Evolutionary conservation across 495 filamentous ascomycete species (phyloP).

Genomic region (Trichoderma reesei): DNA sequence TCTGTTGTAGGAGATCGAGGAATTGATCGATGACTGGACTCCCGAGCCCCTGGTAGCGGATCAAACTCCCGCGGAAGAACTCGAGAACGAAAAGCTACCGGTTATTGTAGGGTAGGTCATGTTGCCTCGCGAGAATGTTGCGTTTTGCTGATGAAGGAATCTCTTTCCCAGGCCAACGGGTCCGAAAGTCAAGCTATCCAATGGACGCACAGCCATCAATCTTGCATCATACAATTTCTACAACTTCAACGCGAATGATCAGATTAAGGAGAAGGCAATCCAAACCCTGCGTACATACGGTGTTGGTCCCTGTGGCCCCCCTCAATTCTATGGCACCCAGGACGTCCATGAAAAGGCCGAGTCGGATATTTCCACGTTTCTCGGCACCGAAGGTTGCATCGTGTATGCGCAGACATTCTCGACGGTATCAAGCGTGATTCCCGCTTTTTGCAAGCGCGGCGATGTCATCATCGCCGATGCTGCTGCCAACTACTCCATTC

Average conservation of each 20-base stretch:
- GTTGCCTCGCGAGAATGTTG: not conserved
- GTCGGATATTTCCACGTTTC: constrained; percentile 79
- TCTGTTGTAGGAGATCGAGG: constrained; percentile 70
- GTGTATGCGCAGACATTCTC: constrained; percentile 93
- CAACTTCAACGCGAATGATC: constrained; percentile 87
- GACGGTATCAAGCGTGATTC: constrained; percentile 88
- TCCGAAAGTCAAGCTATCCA: constrained; percentile 78
- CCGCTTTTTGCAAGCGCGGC: constrained; percentile 90
- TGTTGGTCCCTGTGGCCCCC: constrained; percentile 91
- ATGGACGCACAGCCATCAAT: constrained; percentile 83
- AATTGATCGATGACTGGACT: constrained; percentile 93
- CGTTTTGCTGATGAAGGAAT: not conserved
- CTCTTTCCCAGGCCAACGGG: constrained; percentile 59
- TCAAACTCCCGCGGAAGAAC: constrained; percentile 61
- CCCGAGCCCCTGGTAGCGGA: constrained; percentile 81
- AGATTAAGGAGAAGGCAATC: constrained; percentile 88
- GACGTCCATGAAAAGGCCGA: constrained; percentile 98
- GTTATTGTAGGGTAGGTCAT: constrained; percentile 70
- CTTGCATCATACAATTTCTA: constrained; percentile 93
- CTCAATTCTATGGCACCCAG: constrained; percentile 96
- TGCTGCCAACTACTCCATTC: constrained; percentile 86
- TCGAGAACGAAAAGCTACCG: constrained; percentile 74
- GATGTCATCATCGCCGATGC: constrained; percentile 98
- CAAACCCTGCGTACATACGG: constrained; percentile 89
- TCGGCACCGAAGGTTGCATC: constrained; percentile 81